Evolutionary conservation across 1,284 basidiomycete genomes (phyloP), one percentile per base, ranked within the genome.

Genomic region (Meira miltonrushii): DNA sequence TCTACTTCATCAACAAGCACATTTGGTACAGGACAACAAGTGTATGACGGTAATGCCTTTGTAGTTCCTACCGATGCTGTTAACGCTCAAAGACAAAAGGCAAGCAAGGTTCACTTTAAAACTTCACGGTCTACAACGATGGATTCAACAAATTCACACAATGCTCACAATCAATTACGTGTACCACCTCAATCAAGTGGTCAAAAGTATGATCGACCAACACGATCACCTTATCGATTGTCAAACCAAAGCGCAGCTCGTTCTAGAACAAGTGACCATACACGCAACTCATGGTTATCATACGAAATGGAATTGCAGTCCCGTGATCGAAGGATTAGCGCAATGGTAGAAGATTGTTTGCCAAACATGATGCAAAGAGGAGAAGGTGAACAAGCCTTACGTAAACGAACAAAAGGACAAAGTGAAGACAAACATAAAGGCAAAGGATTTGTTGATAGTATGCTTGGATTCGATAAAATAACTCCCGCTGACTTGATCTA

Each of bases 381-480:
- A 2, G 12, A 50, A 50, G 11, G 37, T 37, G 2, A n/a, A 33
- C 15, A 39, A 53, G 19, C 12, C 3, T 53, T 13, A 17, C 19
- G 50, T 5, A n/a, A 39, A 28, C 37, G 50, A 5, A 19, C 21
- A 53, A 33, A 33, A 10, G 17, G 50, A 41, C 21, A 25, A 33
- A 19, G 11, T 25, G 49, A 52, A 25, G 50, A 38, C 21, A 50
- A 28, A 25, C 48, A 23, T n/a, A 2, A 8, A 8, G 23, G 46
- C 17, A 46, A 21, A 46, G 46, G 46, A 25, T 53, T 53, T 15
- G 50, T 53, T 25, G 50, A 53, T 4, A 23, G 17, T n/a, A 41
- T 53, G 13, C 23, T 53, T 17, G 50, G 50, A 17, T 39, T 41
- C 38, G 50, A 53, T 39, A 19, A 53, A 17, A 39, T 53, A 28